Conservation (phyloP, 2,329 filamentous ascomycete species). For the Oidium heveae region DNA sequence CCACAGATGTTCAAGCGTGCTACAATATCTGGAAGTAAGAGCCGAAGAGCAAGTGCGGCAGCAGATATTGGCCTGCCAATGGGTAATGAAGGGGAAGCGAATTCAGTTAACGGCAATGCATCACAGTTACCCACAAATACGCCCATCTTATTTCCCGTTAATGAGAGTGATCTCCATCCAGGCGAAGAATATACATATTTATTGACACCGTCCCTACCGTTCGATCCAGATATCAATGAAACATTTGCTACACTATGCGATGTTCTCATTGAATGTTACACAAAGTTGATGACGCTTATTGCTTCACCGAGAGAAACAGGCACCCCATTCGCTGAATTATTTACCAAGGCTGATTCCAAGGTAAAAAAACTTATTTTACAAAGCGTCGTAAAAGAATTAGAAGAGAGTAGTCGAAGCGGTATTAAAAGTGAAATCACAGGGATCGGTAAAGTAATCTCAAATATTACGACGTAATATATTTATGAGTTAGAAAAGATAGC, state of each 20-base stretch:
- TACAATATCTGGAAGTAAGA: conserved; percentile 25
- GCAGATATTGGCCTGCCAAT: conserved; percentile 32
- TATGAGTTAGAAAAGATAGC: too few species aligned
- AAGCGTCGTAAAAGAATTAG: conserved; percentile 74
- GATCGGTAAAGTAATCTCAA: conserved; percentile 54
- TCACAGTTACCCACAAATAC: conserved; percentile 15
- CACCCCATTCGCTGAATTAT: conserved; percentile 51
- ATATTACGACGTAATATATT: too few species aligned
- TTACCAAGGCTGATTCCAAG: conserved; percentile 66
- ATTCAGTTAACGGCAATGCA: conserved; percentile 17
- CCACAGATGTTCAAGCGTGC: conserved; percentile 61
- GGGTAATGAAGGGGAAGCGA: conserved; percentile 22
- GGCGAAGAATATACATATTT: conserved; percentile 77
- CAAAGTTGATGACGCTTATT: conserved; percentile 48
- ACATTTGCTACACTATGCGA: conserved; percentile 92
- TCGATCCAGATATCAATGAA: conserved; percentile 92
- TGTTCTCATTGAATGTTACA: conserved; percentile 80
- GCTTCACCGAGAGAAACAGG: conserved; percentile 50
- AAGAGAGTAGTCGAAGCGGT: conserved; percentile 54
- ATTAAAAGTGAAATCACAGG: conserved; percentile 63
- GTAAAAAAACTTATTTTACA: conserved; percentile 76
- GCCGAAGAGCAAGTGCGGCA: conserved; percentile 29
- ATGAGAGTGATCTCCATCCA: conserved; percentile 40
- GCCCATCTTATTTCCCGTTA: conserved; percentile 23
- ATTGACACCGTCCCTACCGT: conserved; percentile 75